Evolutionary conservation across 495 filamentous ascomycete species (phyloP), one percentile per base, ranked within the genome.

Genomic region (Penicillium bialowiezense): DNA sequence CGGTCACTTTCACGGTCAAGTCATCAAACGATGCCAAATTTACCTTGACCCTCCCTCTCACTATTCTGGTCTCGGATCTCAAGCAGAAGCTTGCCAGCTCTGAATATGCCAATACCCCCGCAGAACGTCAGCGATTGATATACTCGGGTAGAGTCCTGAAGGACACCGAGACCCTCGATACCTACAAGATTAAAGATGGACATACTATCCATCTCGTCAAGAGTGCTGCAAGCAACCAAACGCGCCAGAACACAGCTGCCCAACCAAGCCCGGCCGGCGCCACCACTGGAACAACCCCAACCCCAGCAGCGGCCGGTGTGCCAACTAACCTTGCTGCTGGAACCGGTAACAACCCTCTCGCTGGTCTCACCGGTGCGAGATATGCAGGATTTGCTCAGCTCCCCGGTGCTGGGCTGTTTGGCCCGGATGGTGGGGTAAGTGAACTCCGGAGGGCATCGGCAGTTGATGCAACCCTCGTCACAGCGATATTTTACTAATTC

Each of bases 81-180:
- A 99, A 99, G 74, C 77, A 78, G 36, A 95, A 90, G 75, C 83
- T 99, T 20, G 79, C 89, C 3, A 82, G 80, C 26, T 62, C 78
- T 37, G 88, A 95, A 44, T 91, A 87, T 67, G 89, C 92, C 58
- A 83, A 92, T 60, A 81, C 95, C 40, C 84, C 92, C 1, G 77
- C 83, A 21, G 93, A 92, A 55, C 81, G 88, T 40, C 91, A 96
- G 68, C 89, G 95, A 36, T 76, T 99, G 55, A 99, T 99, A 68
- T 97, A 97, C 70, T 97, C 92, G 6, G 95, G 95, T 21, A 84
- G 91, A 50, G 91, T 99, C 17, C 79, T 99, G 69, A 99, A 97
- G 72, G 89, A 99, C 62, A 81, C 82, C 33, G 91, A 97, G 52
- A 86, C 87, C 0, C 68, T 99, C 35, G 82, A 75, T 44, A 79